Conservation (phyloP, 73 alveolate genomes). For the Tetrahymena thermophila region DNA sequence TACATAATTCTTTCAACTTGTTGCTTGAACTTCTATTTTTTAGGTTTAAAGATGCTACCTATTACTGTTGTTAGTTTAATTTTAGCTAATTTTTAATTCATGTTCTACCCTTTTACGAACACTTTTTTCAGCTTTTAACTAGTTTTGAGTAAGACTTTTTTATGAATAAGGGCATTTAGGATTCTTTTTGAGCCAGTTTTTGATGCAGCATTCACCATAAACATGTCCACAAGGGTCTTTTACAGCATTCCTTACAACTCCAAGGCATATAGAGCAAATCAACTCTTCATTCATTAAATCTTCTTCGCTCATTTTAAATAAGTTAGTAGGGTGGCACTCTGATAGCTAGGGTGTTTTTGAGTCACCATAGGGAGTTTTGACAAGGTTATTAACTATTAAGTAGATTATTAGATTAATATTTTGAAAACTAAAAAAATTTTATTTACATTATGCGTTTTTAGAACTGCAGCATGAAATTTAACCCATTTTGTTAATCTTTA, state of each 20-base stretch:
- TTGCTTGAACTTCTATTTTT: neutral
- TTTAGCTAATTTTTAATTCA: neutral
- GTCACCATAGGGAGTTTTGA: neutral
- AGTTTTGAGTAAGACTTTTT: neutral
- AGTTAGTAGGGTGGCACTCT: neutral
- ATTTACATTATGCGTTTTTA: neutral
- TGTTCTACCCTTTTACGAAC: neutral
- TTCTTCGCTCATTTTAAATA: neutral
- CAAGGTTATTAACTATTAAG: neutral
- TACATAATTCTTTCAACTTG: neutral
- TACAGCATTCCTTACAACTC: neutral
- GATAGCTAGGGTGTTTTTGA: neutral
- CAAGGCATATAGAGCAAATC: neutral
- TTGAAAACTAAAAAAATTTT: neutral
- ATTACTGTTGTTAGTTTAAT: neutral
- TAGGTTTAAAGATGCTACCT: neutral
- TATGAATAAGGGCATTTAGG: neutral
- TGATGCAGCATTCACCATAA: neutral
- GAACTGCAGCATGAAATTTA: neutral
- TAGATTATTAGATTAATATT: neutral
- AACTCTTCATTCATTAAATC: neutral
- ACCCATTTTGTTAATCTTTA: neutral
- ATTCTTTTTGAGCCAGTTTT: slow-evolving; percentile 1
- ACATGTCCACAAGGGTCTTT: neutral
- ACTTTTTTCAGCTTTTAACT: neutral